Base-by-base conservation (phyloP, 495 filamentous ascomycete species). In the Lepraria neglecta region DNA sequence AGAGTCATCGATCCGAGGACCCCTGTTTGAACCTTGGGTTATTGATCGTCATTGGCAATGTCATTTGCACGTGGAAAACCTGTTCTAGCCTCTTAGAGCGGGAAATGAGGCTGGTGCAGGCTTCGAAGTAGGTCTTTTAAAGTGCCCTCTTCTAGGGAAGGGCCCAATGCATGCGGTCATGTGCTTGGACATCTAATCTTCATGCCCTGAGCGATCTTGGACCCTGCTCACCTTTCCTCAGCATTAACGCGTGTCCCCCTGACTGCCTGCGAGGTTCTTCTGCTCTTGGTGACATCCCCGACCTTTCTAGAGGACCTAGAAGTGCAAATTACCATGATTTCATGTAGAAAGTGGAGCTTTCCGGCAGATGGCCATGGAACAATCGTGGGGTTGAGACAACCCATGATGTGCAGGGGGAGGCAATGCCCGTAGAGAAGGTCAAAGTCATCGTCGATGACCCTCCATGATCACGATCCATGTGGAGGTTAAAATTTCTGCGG, bases 391-490 rank as follows among this genome's bases (percentile, higher is more conserved):
- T 33, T 33, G 9, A 6, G 33, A 11, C 19, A 14, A 35, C 31
- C 19, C 51, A 56, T 44, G 35, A 56, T n/a, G 21, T 19, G 24
- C 1, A 35, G 3, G 42, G 33, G 48, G 21, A 40, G 54, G 24
- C 30, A 42, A 45, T 12, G 9, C 17, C 15, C 38, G 9, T 1
- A 3, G 15, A 5, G 4, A 58, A 31, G 28, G 28, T 33, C 40
- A 33, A 30, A 30, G 15, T 31, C 27, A 53, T 35, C 59, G 59
- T 40, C 40, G 50, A 54, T 60, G 59, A 11, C 50, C 51, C 28
- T 48, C 30, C 59, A 48, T 48, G 3, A 61, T 38, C 51, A 14
- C 40, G 50, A 61, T 61, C 59, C 35, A 24, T 24, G 24, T 15
- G 15, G 19, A n/a, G 10, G 1, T 21, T 24, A n/a, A 7, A 11